Evolutionary conservation across 768 basidiomycete genomes (phyloP), one percentile per base, ranked within the genome.

Genomic region (Panaeolus papilionaceus): DNA sequence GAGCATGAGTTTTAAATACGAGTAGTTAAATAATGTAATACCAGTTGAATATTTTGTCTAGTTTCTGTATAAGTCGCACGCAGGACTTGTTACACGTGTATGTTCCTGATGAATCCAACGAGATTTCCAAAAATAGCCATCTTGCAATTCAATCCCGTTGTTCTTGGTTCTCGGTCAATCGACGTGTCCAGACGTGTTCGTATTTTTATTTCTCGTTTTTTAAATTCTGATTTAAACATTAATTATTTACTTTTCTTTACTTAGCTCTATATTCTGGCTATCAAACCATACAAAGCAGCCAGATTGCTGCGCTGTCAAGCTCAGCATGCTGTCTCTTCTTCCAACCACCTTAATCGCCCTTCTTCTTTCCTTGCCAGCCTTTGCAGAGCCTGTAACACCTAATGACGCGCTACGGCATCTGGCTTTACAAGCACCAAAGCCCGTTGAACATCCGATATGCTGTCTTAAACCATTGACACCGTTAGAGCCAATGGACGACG

Each of bases 331-430:
- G 44, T 65, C 69, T 33, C 66, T 62, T 26, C 77, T 80, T 62
- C 81, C 79, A 63, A 68, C 67, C 38, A 73, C 78, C 51, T 74
- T 82, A 37, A 69, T 83, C 39, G 76, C 77, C 65, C 74, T 85
- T 63, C 70, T 83, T 44, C 76, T 83, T 44, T 77, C 79, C 23
- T 76, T 76, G 10, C 79, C 80, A 61, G 76, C 71, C 18, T 70
- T 82, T 58, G 69, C 81, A 18, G 74, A 73, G 67, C 72, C 77
- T 3, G 77, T 70, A 8, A 80, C 80, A 6, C 76, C 79, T 42
- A 86, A 91, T 72, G 85, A 93, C 77, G 88, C 83, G 0, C 89
- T 94, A 77, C 83, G 84, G 63, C 84, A 83, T 3, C 80, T 94
- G 45, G 82, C 83, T 20, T 70, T 84, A 6, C 84, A 78, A 3